Evolutionary conservation across 371 early-diverging fungal species (phyloP).

Genomic region (Dinochytrium kinnereticum): DNA sequence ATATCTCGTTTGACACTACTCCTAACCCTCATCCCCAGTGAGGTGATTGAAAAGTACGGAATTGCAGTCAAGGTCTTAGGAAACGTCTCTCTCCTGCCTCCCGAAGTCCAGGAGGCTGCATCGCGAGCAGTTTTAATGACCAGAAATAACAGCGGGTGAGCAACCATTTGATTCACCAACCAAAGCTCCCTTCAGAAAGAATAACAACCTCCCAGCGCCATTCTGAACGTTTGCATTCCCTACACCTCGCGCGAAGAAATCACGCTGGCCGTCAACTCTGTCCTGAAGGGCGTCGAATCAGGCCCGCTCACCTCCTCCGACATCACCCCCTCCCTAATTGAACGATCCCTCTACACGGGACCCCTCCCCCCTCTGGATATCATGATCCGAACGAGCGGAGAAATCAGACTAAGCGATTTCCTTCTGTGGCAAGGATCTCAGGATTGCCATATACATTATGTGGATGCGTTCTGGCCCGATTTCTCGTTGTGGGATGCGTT

Average conservation of each 20-base stretch:
- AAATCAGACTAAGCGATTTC: constrained; percentile 96
- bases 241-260: constrained; percentile 98
- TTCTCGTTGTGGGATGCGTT: constrained; percentile 87
- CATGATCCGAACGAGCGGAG: constrained; percentile 97
- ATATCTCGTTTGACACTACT: neutral
- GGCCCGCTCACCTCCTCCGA: constrained; percentile 62
- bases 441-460: constrained; percentile 81
- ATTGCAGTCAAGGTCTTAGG: constrained; percentile 87
- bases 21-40: constrained; percentile 53
- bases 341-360: constrained; percentile 70
- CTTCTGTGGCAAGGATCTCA: constrained; percentile 91
- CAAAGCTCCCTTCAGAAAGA: too few relatives aligned
- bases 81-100: constrained; percentile 69
- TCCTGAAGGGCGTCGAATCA: constrained; percentile 53
- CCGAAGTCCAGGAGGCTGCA: constrained; percentile 67
- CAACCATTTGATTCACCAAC: neutral
- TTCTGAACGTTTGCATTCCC: constrained; percentile 94
- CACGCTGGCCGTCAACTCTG: constrained; percentile 42
- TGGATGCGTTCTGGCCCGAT: constrained; percentile 92
- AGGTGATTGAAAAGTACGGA: constrained; percentile 72
- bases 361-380: constrained; percentile 84
- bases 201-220: constrained; percentile 49
- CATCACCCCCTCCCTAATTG: constrained; percentile 67
- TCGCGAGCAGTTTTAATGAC: constrained; percentile 71
- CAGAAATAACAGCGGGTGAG: constrained; percentile 64